Percentiles rank a stretch among this genome's conserved stretches.
Conservation (phyloP, 2,329 filamentous ascomycete genomes). For the Verticillium dahliae region DNA sequence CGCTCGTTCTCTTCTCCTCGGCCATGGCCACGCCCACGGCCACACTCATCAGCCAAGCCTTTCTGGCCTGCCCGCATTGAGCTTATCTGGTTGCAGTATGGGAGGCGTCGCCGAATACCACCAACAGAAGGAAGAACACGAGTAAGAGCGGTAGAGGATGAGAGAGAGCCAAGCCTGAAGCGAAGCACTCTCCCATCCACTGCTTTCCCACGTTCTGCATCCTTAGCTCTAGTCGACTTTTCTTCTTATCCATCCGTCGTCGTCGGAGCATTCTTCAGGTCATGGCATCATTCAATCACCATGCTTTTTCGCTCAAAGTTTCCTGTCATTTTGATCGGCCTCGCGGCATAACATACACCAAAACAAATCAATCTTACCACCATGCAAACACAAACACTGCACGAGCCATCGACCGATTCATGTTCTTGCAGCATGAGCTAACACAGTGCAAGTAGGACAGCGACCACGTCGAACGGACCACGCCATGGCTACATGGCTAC, state of each 20-base stretch:
- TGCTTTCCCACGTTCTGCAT: not conserved
- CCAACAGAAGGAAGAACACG: not conserved
- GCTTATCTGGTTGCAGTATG: not conserved
- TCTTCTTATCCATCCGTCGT: not conserved
- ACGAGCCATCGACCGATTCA: not conserved
- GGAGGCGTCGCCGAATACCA: not conserved
- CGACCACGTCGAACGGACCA: not conserved
- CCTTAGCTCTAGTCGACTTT: not conserved
- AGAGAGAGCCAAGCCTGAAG: not conserved
- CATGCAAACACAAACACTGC: not conserved
- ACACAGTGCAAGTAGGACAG: not conserved
- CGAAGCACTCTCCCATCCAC: not conserved
- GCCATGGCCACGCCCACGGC: not conserved
- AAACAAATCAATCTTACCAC: not conserved
- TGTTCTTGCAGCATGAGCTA: not conserved
- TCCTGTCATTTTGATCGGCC: not conserved
- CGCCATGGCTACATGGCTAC: not conserved
- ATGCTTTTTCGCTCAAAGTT: no score
- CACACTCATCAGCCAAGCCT: not conserved
- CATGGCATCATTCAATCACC: not conserved
- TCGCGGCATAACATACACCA: not conserved
- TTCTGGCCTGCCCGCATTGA: not conserved
- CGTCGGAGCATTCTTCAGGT: not conserved
- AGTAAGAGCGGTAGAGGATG: not conserved
- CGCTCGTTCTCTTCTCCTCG: not conserved